A percentile compares a stretch with the other conserved stretches of the same genome.
Evolutionary conservation across 768 basidiomycete genomes (phyloP).

Genomic region (Lactifluus subvellereus): DNA sequence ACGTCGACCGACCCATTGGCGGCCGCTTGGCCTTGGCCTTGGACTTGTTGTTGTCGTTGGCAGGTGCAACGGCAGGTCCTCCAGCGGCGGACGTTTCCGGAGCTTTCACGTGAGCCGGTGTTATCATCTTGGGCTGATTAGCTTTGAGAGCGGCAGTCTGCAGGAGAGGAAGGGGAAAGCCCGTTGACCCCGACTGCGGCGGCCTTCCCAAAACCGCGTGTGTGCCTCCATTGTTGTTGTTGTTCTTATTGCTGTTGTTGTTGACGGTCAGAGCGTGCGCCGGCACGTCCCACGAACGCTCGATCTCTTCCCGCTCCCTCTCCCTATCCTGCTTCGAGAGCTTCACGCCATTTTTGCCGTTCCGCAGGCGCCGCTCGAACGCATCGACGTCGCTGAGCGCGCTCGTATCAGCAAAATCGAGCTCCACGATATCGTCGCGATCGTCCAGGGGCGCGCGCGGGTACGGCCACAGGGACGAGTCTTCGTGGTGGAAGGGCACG

Average conservation of each 20-base stretch:
- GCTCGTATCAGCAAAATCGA: constrained; percentile 70
- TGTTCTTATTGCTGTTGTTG: background rate
- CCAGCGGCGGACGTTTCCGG: background rate
- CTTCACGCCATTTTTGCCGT: constrained; percentile 27
- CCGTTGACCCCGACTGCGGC: background rate
- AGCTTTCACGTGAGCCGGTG: background rate
- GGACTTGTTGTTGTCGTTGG: background rate
- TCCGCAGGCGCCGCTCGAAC: constrained; percentile 35
- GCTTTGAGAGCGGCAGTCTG: background rate
- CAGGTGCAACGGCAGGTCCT: background rate
- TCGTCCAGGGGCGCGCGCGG: constrained; percentile 43
- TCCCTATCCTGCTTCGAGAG: constrained; percentile 34
- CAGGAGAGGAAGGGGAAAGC: background rate
- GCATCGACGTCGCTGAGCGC: constrained; percentile 62
- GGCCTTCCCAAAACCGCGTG: background rate
- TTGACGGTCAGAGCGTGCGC: constrained; percentile 10
- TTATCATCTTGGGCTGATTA: background rate
- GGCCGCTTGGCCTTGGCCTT: constrained; percentile 9
- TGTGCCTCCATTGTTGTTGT: background rate
- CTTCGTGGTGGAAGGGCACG: constrained; percentile 55
- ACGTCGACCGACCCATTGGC: background rate
- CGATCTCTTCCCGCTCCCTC: constrained; percentile 43
- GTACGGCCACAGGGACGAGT: constrained; percentile 70
- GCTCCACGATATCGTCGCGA: constrained; percentile 62
- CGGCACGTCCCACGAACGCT: constrained; percentile 58